phyloP scores from a whole-genome alignment of 164 flowering plant species.

The Santalum album region DNA sequence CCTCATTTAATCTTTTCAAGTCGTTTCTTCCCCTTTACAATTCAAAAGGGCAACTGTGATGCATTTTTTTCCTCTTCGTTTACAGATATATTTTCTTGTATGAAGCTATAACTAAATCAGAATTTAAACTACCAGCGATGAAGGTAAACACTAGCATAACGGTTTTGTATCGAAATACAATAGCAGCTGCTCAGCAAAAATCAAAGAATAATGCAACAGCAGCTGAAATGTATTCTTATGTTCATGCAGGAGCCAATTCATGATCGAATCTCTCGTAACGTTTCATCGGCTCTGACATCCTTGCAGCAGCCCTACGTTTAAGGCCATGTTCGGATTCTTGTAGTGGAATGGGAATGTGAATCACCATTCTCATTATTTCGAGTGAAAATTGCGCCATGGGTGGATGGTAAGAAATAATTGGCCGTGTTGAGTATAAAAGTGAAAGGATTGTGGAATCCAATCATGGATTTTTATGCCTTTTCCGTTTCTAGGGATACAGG shows the following conservation, averaged over 20 bases:
- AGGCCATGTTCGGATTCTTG: not conserved
- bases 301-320: slow-evolving; percentile 8
- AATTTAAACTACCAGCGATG: slow-evolving; percentile 45
- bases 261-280: slow-evolving; percentile 71
- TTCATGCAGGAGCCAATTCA: slow-evolving; percentile 65
- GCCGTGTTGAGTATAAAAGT: too few species aligned
- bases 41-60: too few species aligned
- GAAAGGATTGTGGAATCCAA: too few species aligned
- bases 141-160: slow-evolving; percentile 33
- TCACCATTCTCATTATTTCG: too few species aligned
- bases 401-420: too few species aligned
- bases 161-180: not conserved
- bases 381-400: too few species aligned
- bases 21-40: too few species aligned
- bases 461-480: too few species aligned
- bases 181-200: too few species aligned
- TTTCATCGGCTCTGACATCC: slow-evolving; percentile 50
- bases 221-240: slow-evolving; percentile 1
- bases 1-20: too few species aligned
- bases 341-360: too few species aligned
- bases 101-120: slow-evolving; percentile 78
- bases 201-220: not conserved
- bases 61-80: not conserved
- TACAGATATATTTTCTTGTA: slow-evolving; percentile 78
- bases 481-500: too few species aligned